Conservation (phyloP, 495 filamentous ascomycete genomes). For the Parmelia sp. region DNA sequence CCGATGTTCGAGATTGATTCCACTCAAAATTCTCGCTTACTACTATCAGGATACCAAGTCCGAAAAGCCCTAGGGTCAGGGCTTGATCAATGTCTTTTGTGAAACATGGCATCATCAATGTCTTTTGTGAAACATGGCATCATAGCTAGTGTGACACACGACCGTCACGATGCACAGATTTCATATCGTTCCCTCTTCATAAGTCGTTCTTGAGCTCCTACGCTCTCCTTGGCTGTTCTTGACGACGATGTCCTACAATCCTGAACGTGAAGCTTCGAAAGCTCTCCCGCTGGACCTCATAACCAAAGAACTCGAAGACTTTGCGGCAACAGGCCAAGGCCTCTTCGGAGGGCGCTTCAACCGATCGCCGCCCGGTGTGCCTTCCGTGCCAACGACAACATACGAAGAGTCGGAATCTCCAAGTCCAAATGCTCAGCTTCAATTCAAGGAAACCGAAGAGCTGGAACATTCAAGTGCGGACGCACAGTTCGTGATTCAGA, state of each 20-base stretch:
- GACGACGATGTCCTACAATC: background rate
- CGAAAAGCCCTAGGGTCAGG: too few species aligned
- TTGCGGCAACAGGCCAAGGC: background rate
- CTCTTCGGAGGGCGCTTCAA: constrained; percentile 1
- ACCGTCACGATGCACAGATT: too few species aligned
- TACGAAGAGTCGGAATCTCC: background rate
- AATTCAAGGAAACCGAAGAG: background rate
- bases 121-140: too few species aligned
- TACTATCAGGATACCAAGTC: too few species aligned
- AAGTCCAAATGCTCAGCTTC: background rate
- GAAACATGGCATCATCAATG: too few species aligned
- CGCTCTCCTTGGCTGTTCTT: too few species aligned
- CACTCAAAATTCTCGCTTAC: too few species aligned
- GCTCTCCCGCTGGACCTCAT: background rate
- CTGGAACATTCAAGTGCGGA: background rate
- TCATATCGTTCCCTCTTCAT: too few species aligned
- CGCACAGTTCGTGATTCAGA: background rate
- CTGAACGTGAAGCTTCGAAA: background rate
- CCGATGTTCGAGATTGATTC: too few species aligned
- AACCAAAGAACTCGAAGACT: background rate
- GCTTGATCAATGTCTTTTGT: too few species aligned
- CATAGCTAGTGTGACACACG: too few species aligned
- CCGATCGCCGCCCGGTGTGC: background rate
- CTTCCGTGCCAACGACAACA: background rate
- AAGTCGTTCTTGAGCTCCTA: too few species aligned